Evolutionary conservation across 345 rosid genomes (phyloP).

Genomic region (Eucalyptus erythrocorys): DNA sequence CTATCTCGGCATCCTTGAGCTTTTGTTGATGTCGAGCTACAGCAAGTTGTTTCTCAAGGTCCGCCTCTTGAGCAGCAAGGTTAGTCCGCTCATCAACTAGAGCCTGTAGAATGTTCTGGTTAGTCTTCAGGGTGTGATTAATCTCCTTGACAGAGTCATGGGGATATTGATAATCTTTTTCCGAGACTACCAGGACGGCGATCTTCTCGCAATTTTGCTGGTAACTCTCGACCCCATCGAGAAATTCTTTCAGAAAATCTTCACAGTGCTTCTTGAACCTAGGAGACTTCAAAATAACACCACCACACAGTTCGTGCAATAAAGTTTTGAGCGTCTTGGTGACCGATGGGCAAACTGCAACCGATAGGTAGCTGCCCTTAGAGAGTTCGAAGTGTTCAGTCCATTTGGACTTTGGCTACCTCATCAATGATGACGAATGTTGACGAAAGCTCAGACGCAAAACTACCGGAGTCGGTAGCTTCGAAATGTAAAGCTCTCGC

Average conservation of each 20-base stretch:
- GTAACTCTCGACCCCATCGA: neutral
- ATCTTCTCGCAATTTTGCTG: neutral
- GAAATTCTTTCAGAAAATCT: neutral
- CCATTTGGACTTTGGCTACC: neutral
- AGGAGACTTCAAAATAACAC: neutral
- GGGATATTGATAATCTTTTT: neutral
- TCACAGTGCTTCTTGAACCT: neutral
- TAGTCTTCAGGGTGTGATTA: neutral
- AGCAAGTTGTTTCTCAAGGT: neutral
- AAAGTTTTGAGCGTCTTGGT: neutral
- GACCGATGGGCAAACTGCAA: neutral
- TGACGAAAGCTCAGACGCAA: neutral
- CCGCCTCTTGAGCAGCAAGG: neutral
- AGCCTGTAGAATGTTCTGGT: neutral
- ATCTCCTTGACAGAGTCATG: neutral
- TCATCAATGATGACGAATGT: no score
- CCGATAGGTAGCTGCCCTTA: neutral
- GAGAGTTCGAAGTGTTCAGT: neutral
- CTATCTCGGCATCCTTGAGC: neutral
- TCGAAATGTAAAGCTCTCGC: neutral
- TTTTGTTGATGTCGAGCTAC: neutral
- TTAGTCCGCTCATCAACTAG: neutral
- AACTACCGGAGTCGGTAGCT: neutral
- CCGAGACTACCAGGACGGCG: neutral
- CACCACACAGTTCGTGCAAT: neutral